Conservation (phyloP, 2,329 filamentous ascomycete genomes). For the Pseudohalonectria lignicola region DNA sequence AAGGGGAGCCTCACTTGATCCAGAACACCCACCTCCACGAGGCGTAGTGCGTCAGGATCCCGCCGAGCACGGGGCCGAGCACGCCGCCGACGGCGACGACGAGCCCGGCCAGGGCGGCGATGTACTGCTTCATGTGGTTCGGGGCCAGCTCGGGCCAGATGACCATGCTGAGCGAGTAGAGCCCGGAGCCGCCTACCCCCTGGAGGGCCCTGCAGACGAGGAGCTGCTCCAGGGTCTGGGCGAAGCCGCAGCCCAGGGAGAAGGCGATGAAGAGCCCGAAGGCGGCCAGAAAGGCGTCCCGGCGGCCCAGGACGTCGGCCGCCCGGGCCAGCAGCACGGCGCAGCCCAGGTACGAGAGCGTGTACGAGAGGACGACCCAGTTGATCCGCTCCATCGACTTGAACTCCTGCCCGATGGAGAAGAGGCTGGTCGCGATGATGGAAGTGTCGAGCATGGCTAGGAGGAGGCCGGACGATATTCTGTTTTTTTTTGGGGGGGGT, state of each 20-base stretch:
- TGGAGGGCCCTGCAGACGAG: constrained; percentile 37
- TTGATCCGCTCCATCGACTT: constrained; percentile 30
- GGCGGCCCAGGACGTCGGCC: constrained; percentile 43
- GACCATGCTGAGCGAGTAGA: constrained; percentile 47
- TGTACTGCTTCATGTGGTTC: constrained; percentile 23
- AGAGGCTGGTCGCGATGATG: constrained; percentile 47
- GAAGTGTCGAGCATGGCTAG: constrained; percentile 49
- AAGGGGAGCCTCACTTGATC: constrained; percentile 50
- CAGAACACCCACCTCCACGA: constrained; percentile 47
- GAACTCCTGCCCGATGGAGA: constrained; percentile 43
- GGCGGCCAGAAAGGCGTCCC: constrained; percentile 35
- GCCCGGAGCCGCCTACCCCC: constrained; percentile 39
- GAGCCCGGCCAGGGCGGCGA: constrained; percentile 36
- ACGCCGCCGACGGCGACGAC: constrained; percentile 37
- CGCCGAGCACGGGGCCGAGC: constrained; percentile 39
- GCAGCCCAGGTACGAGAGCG: constrained; percentile 44
- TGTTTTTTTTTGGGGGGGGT: constrained; percentile 12
- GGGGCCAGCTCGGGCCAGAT: constrained; percentile 40
- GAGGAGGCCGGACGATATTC: constrained; percentile 40
- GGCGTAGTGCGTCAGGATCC: constrained; percentile 34
- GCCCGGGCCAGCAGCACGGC: constrained; percentile 43
- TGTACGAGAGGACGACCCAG: constrained; percentile 45
- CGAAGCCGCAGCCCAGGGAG: constrained; percentile 42
- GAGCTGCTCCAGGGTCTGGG: constrained; percentile 30
- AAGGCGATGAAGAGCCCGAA: constrained; percentile 44